Percentiles rank a stretch among this genome's conserved stretches.
Conservation (phyloP, 768 basidiomycete species). For the Ramaria sp. region DNA sequence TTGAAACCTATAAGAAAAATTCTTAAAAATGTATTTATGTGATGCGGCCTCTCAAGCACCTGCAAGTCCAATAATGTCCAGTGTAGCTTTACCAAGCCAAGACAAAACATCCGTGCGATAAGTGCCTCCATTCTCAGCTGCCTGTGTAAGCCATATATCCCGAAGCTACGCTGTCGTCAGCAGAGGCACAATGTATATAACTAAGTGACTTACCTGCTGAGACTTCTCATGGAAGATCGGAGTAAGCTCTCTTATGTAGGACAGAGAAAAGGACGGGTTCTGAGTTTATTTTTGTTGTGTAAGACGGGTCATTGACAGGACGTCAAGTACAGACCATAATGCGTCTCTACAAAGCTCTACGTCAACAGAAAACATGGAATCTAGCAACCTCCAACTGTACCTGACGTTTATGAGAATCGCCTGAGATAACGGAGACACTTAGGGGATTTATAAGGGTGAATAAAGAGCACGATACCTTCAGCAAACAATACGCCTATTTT, state of each 20-base stretch:
- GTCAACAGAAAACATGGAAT: not conserved
- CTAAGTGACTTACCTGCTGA: conserved; percentile 13
- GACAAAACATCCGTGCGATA: conserved; percentile 3
- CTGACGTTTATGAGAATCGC: conserved; percentile 30
- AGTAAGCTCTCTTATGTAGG: not conserved
- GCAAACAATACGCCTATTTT: conserved; percentile 37
- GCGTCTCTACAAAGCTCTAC: conserved; percentile 11
- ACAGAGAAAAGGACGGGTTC: conserved; percentile 5
- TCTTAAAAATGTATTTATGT: not conserved
- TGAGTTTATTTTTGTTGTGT: not conserved
- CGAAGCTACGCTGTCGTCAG: conserved; percentile 30
- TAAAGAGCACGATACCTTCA: conserved; percentile 18
- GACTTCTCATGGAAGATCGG: conserved; percentile 9
- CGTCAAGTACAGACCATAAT: conserved; percentile 22
- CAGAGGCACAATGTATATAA: conserved; percentile 6
- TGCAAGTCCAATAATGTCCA: conserved; percentile 17
- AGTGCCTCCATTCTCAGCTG: conserved; percentile 16
- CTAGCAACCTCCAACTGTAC: conserved; percentile 12
- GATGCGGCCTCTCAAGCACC: not conserved
- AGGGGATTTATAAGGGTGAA: not conserved
- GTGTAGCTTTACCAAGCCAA: conserved; percentile 12
- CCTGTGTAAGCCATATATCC: conserved; percentile 33
- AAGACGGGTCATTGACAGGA: not conserved
- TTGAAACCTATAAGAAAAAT: conserved; percentile 20
- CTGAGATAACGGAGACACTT: conserved; percentile 1